These are phyloP conservation scores for Cladophialophora bantiana DNA, from an alignment of 2,329 filamentous ascomycete species.

Conservation along the genomic window DNA sequence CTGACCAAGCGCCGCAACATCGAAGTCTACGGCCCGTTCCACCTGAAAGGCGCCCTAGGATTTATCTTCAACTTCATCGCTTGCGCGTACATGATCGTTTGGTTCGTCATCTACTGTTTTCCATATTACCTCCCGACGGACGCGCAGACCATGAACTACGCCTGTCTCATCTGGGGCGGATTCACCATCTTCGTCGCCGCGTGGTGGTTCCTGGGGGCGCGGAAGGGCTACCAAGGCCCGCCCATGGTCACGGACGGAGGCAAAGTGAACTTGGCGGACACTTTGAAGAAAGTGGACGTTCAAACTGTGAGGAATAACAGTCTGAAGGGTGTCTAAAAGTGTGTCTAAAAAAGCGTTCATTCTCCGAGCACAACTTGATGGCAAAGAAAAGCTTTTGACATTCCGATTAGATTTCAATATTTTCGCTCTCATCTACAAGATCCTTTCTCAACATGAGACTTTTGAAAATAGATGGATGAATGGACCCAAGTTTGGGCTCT, in stretches of 20 bases:
- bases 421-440: too few species aligned
- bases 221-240: constrained; percentile 34
- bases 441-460: too few species aligned
- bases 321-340: constrained; percentile 2
- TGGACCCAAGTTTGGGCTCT: too few species aligned
- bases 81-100: constrained; percentile 62
- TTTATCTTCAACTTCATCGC: constrained; percentile 58
- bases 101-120: constrained; percentile 67
- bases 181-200: constrained; percentile 58
- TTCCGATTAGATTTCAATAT: too few species aligned
- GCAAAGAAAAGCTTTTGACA: too few species aligned
- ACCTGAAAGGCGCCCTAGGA: constrained; percentile 58
- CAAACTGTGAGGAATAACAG: constrained; percentile 12
- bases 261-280: constrained; percentile 19
- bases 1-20: constrained; percentile 58
- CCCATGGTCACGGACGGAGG: constrained; percentile 28
- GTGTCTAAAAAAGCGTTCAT: not conserved
- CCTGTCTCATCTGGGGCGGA: constrained; percentile 60
- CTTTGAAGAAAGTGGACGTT: constrained; percentile 19
- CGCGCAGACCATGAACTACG: constrained; percentile 62
- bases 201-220: constrained; percentile 49
- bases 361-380: not conserved
- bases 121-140: constrained; percentile 57
- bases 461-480: too few species aligned
- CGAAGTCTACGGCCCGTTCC: constrained; percentile 58